phyloP scores from a whole-genome alignment of 2,329 filamentous ascomycete genomes.

The Cyanodermella asteris region DNA sequence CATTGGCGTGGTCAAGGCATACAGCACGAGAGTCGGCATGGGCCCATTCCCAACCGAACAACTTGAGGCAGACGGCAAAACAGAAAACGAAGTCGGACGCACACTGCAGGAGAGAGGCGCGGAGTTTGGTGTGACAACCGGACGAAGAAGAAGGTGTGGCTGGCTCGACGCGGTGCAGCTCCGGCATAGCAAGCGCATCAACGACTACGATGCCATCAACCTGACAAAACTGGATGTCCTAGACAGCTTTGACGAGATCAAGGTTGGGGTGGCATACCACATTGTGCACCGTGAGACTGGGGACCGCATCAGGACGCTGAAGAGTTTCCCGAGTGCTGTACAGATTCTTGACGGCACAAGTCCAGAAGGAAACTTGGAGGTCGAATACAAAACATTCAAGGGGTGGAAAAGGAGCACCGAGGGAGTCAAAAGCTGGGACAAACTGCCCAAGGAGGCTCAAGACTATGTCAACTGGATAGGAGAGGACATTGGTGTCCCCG shows the following conservation, averaged over 20 bases:
- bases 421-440: constrained; percentile 31
- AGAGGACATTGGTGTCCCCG: constrained; percentile 29
- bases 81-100: constrained; percentile 31
- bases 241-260: constrained; percentile 40
- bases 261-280: constrained; percentile 36
- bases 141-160: constrained; percentile 38
- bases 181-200: constrained; percentile 35
- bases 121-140: constrained; percentile 38
- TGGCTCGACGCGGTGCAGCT: constrained; percentile 43
- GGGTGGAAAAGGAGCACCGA: constrained; percentile 41
- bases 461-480: constrained; percentile 42
- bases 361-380: constrained; percentile 28
- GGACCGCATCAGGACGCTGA: too few relatives aligned
- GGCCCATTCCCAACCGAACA: constrained; percentile 44
- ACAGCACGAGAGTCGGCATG: constrained; percentile 36
- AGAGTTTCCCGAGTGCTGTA: constrained; percentile 36
- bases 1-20: constrained; percentile 43
- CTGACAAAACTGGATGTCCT: constrained; percentile 43
- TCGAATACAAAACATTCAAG: constrained; percentile 35
- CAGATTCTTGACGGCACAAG: constrained; percentile 24
- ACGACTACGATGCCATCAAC: constrained; percentile 34
- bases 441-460: constrained; percentile 33
- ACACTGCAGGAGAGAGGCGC: constrained; percentile 33
- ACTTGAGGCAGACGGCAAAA: constrained; percentile 32
- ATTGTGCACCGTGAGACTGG: constrained; percentile 27